These are phyloP conservation scores for Beta lomatogona DNA, from an alignment of 179 eudicot species.

Conservation along the genomic window DNA sequence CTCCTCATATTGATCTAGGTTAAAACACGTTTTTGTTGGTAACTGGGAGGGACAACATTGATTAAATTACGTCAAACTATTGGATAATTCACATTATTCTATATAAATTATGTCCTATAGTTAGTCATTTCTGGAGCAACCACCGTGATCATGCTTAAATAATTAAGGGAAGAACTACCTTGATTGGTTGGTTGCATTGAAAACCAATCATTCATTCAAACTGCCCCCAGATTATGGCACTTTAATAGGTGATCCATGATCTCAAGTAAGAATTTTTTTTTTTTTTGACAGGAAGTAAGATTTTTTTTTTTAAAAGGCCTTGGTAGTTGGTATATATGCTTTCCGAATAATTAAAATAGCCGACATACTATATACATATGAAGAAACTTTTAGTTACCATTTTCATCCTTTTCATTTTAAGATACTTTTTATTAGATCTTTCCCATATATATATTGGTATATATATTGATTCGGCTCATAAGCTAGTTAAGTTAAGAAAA, in stretches of 20 bases:
- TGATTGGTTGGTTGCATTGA: conserved; percentile 30
- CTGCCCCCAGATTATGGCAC: conserved; percentile 18
- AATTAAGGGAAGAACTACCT: conserved; percentile 3
- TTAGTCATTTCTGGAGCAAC: conserved; percentile 26
- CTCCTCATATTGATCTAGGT: conserved; percentile 19
- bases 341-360: too few relatives aligned
- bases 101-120: not conserved
- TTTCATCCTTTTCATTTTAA: too few relatives aligned
- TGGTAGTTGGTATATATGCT: too few relatives aligned
- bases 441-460: too few relatives aligned
- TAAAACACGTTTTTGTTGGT: conserved; percentile 33
- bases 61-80: not conserved
- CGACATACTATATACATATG: too few relatives aligned
- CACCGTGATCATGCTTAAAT: conserved; percentile 23
- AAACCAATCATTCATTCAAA: conserved; percentile 3
- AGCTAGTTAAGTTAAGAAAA: too few relatives aligned
- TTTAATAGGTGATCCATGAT: conserved; percentile 3
- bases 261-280: not conserved
- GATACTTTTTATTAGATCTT: too few relatives aligned
- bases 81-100: not conserved
- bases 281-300: too few relatives aligned
- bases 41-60: not conserved
- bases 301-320: not conserved
- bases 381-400: too few relatives aligned
- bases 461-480: too few relatives aligned